Conservation (phyloP, 2,329 filamentous ascomycete genomes). For the Aspergillus piperis region DNA sequence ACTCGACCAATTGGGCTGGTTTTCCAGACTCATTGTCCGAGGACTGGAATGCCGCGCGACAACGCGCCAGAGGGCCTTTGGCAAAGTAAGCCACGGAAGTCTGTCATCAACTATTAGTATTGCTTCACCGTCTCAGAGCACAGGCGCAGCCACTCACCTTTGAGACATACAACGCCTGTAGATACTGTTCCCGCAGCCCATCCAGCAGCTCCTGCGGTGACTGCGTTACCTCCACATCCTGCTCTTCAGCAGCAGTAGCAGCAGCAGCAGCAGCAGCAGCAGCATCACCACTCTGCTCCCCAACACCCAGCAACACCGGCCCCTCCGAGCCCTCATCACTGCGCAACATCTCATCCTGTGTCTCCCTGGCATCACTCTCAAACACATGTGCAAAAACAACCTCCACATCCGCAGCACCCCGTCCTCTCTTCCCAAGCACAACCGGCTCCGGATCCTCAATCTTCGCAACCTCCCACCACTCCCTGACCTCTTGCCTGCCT, state of each 20-base stretch:
- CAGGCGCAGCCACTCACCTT: constrained; percentile 32
- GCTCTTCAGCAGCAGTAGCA: neutral
- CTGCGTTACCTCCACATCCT: constrained; percentile 25
- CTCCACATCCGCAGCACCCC: constrained; percentile 8
- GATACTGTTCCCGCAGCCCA: constrained; percentile 42
- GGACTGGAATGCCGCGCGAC: constrained; percentile 42
- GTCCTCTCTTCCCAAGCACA: constrained; percentile 24
- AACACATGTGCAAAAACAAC: neutral
- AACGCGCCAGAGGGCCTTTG: constrained; percentile 52
- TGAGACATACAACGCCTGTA: constrained; percentile 47
- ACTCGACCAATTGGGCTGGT: constrained; percentile 35
- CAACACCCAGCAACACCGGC: neutral
- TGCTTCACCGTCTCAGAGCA: neutral
- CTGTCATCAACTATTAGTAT: constrained; percentile 27
- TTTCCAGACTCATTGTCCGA: constrained; percentile 25
- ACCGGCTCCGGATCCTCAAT: constrained; percentile 30
- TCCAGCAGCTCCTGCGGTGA: constrained; percentile 40
- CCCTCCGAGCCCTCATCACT: neutral
- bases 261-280: neutral
- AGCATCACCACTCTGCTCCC: neutral
- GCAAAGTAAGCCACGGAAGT: constrained; percentile 55
- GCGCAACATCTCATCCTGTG: neutral
- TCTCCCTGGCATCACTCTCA: neutral
- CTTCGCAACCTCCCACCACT: constrained; percentile 41
- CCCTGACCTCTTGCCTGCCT: constrained; percentile 7